Conservation (phyloP, 2,329 filamentous ascomycete genomes). For the Botryotinia narcissicola region DNA sequence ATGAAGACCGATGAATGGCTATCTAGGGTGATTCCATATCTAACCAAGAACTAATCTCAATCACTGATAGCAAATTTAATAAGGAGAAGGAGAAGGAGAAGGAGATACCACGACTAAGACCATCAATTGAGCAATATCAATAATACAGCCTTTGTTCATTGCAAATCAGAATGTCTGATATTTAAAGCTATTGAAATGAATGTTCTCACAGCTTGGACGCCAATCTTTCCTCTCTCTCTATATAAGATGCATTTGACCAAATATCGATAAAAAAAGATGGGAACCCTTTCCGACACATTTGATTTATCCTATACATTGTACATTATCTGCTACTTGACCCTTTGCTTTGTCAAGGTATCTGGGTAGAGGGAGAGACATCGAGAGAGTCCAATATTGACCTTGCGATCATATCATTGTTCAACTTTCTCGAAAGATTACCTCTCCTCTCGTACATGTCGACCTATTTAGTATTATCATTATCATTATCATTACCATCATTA, state of each 20-base stretch:
- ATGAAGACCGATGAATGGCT: background rate
- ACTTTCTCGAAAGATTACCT: background rate
- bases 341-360: background rate
- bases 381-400: background rate
- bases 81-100: background rate
- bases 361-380: background rate
- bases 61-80: background rate
- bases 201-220: conserved; percentile 4
- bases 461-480: background rate
- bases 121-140: background rate
- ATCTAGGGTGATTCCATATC: background rate
- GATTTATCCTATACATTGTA: background rate
- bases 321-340: background rate
- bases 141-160: background rate
- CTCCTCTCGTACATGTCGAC: background rate
- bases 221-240: background rate
- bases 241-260: background rate
- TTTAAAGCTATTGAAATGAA: conserved; percentile 2
- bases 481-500: background rate
- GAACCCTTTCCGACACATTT: background rate
- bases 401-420: background rate
- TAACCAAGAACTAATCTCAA: background rate
- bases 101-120: background rate
- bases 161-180: conserved; percentile 2
- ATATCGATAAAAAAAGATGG: background rate